Evolutionary conservation across 176 grass and related monocot genomes (phyloP).

Genomic region (Chrysopogon serrulatus): DNA sequence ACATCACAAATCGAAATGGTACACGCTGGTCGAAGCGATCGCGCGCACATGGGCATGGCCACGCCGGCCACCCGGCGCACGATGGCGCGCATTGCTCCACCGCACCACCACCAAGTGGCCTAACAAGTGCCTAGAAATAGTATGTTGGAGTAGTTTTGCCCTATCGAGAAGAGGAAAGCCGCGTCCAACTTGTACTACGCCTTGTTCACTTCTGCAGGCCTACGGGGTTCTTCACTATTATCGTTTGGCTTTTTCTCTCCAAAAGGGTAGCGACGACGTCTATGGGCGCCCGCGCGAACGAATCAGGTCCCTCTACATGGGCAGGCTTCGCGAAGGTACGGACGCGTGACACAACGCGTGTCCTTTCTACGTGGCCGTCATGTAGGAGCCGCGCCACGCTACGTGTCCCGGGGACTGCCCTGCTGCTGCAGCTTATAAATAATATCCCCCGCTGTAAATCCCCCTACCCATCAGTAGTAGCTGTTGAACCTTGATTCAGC

Average conservation of each 20-base stretch:
- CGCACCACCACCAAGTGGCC: neutral
- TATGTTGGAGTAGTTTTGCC: too few relatives aligned
- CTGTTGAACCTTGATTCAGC: neutral
- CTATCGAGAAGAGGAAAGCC: neutral
- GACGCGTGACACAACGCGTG: constrained; percentile 7
- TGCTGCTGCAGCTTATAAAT: neutral
- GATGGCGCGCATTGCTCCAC: neutral
- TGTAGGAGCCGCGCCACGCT: neutral
- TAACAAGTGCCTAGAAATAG: too few relatives aligned
- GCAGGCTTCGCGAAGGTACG: constrained; percentile 36
- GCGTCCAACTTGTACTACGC: constrained; percentile 23
- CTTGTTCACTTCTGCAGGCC: neutral
- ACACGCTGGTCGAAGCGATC: neutral
- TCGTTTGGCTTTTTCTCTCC: neutral
- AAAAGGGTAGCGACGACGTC: rapidly evolving
- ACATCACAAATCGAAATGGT: neutral
- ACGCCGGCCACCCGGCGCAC: neutral
- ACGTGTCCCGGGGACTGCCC: constrained; percentile 15
- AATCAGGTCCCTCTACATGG: constrained; percentile 10
- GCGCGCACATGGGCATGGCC: neutral
- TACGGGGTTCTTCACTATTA: neutral
- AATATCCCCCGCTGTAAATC: neutral
- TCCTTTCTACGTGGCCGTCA: constrained; percentile 40
- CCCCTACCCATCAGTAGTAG: neutral
- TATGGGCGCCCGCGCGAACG: neutral